Conservation (phyloP, 2,329 filamentous ascomycete species). For the Fusarium tupiense region DNA sequence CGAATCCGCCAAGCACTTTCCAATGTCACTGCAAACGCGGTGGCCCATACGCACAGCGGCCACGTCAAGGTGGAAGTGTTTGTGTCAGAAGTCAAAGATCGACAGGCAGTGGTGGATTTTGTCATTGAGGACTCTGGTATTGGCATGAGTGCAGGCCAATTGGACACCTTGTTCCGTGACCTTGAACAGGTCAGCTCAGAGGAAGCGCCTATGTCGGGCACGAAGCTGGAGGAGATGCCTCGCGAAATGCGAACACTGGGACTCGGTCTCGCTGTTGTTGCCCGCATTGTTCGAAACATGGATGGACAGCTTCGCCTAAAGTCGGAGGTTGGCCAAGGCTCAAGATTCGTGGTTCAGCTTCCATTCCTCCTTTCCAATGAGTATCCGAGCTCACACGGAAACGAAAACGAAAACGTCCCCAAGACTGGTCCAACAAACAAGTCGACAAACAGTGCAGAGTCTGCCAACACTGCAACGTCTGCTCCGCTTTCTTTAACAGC, state of each 20-base stretch:
- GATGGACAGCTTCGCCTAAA: constrained; percentile 86
- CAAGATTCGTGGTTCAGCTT: constrained; percentile 82
- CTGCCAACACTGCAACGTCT: constrained; percentile 33
- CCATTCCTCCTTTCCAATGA: constrained; percentile 73
- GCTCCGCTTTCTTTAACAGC: constrained; percentile 42
- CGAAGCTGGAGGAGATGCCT: constrained; percentile 43
- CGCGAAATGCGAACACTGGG: constrained; percentile 67
- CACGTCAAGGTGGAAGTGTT: constrained; percentile 77
- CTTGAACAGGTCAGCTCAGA: constrained; percentile 67
- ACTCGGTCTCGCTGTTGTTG: constrained; percentile 87
- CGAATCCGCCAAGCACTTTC: constrained; percentile 84
- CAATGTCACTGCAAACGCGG: constrained; percentile 85
- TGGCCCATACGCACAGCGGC: constrained; percentile 78
- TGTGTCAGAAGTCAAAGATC: constrained; percentile 62
- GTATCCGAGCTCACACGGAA: constrained; percentile 30
- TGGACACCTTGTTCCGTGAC: constrained; percentile 67
- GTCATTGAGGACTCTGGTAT: constrained; percentile 78
- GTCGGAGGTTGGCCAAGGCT: constrained; percentile 84
- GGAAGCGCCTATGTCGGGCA: constrained; percentile 42
- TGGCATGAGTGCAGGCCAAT: constrained; percentile 72
- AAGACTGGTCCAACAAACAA: constrained; percentile 2
- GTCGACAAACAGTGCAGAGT: constrained; percentile 18
- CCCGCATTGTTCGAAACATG: constrained; percentile 88
- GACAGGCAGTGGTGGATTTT: constrained; percentile 75
- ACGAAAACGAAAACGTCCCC: not conserved